These are phyloP conservation scores for Akanthomyces muscarius DNA, from an alignment of 2,329 filamentous ascomycete genomes.

Conservation along the genomic window DNA sequence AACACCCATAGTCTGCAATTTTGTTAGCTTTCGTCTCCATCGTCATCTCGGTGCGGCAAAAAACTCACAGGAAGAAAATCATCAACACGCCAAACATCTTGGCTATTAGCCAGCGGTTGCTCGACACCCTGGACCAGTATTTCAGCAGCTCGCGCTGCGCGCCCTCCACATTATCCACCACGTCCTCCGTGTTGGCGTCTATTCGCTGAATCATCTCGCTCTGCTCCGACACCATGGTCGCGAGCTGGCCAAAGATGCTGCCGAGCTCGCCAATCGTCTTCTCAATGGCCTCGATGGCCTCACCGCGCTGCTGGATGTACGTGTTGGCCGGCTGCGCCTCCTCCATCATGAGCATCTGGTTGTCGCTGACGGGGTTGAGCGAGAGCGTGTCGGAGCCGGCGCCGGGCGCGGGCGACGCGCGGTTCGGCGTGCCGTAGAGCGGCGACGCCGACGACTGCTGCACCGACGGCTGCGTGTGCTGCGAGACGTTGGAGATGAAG, in stretches of 20 bases:
- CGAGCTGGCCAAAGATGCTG: slow-evolving; percentile 85
- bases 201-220: slow-evolving; percentile 97
- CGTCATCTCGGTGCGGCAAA: background rate
- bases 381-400: slow-evolving; percentile 65
- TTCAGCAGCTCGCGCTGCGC: slow-evolving; percentile 93
- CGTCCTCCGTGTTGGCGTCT: slow-evolving; percentile 94
- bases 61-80: slow-evolving; percentile 74
- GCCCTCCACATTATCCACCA: slow-evolving; percentile 97
- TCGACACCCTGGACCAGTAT: slow-evolving; percentile 91
- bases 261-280: slow-evolving; percentile 91
- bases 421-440: slow-evolving; percentile 73
- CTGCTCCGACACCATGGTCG: slow-evolving; percentile 95
- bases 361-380: slow-evolving; percentile 74
- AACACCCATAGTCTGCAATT: slow-evolving; percentile 36
- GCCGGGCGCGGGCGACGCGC: slow-evolving; percentile 59
- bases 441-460: slow-evolving; percentile 72
- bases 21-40: slow-evolving; percentile 17
- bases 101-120: slow-evolving; percentile 92
- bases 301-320: slow-evolving; percentile 89
- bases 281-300: slow-evolving; percentile 96
- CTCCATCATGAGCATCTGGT: slow-evolving; percentile 88
- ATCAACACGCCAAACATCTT: slow-evolving; percentile 79
- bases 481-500: slow-evolving; percentile 86
- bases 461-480: slow-evolving; percentile 65
- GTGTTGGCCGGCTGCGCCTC: slow-evolving; percentile 81